These are phyloP conservation scores for Phaeotremella skinneri DNA, from an alignment of 768 basidiomycete genomes.

Conservation along the genomic window DNA sequence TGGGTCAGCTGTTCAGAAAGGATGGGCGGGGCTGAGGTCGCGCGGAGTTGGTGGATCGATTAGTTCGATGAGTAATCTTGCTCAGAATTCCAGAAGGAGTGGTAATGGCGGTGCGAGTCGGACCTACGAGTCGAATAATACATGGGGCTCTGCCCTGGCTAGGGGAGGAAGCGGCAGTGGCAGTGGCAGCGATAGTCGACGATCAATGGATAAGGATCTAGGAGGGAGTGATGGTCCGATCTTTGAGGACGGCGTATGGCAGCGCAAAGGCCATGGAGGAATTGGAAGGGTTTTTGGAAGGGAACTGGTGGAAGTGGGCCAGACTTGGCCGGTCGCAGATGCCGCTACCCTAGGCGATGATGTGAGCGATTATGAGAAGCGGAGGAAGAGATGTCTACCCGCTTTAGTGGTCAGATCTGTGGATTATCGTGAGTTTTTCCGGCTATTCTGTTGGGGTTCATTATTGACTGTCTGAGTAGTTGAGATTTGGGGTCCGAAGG, in stretches of 20 bases:
- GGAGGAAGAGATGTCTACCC: conserved; percentile 36
- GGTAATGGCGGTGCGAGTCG: neutral
- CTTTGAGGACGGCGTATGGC: conserved; percentile 23
- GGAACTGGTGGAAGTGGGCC: conserved; percentile 35
- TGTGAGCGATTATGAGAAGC: conserved; percentile 20
- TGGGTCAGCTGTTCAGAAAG: conserved; percentile 43
- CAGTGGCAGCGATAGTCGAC: conserved; percentile 19
- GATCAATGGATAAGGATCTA: conserved; percentile 23
- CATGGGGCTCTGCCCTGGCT: conserved; percentile 23
- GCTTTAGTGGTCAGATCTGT: conserved; percentile 44
- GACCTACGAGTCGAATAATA: conserved; percentile 9
- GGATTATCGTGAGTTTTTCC: conserved; percentile 44
- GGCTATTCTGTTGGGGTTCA: neutral
- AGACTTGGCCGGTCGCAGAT: conserved; percentile 32
- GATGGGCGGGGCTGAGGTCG: conserved; percentile 42
- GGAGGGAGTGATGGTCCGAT: conserved; percentile 31
- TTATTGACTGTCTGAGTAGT: conserved; percentile 19
- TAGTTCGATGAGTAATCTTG: conserved; percentile 25
- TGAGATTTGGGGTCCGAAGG: conserved; percentile 49
- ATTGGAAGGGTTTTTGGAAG: conserved; percentile 42
- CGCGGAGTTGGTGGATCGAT: conserved; percentile 40
- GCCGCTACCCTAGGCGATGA: conserved; percentile 7
- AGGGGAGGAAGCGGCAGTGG: conserved; percentile 8
- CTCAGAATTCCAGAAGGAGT: conserved; percentile 8
- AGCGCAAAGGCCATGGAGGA: conserved; percentile 17